Conservation (phyloP, 106 monocot species). For the Ottelia alismoides region DNA sequence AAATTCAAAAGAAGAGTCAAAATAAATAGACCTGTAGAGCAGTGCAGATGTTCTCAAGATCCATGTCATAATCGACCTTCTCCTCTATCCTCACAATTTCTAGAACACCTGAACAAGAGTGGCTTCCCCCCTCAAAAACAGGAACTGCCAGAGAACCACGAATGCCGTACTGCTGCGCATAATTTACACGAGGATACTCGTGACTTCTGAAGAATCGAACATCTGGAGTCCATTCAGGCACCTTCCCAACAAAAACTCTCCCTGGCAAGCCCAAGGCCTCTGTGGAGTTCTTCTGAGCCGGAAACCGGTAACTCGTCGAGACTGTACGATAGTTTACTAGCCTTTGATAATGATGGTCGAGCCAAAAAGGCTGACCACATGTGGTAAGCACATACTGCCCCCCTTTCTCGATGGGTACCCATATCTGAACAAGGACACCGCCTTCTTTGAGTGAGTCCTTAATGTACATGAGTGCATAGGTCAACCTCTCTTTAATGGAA, state of each 20-base stretch:
- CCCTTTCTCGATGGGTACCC: neutral
- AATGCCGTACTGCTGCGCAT: constrained; percentile 43
- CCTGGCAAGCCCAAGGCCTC: constrained; percentile 83
- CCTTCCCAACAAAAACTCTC: constrained; percentile 54
- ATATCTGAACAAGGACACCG: neutral
- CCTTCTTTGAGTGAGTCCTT: neutral
- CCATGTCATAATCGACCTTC: constrained; percentile 57
- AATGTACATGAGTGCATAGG: neutral
- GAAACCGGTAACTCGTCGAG: neutral
- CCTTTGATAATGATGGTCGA: neutral
- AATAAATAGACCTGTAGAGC: constrained; percentile 98
- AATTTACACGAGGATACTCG: constrained; percentile 50
- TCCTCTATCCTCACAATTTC: constrained; percentile 53
- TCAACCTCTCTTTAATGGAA: neutral
- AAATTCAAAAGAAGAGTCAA: no score
- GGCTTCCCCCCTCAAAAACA: constrained; percentile 37
- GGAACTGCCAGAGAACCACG: constrained; percentile 66
- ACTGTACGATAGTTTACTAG: neutral
- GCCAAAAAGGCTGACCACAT: neutral
- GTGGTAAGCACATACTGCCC: neutral
- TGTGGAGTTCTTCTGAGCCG: no score
- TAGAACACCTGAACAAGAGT: constrained; percentile 58
- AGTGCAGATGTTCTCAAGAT: constrained; percentile 65
- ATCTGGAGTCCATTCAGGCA: constrained; percentile 96
- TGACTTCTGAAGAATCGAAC: constrained; percentile 51